Evolutionary conservation across 352 stramenopile species (phyloP), one percentile per base, ranked within the genome.

Genomic region (Pythium chondricola): DNA sequence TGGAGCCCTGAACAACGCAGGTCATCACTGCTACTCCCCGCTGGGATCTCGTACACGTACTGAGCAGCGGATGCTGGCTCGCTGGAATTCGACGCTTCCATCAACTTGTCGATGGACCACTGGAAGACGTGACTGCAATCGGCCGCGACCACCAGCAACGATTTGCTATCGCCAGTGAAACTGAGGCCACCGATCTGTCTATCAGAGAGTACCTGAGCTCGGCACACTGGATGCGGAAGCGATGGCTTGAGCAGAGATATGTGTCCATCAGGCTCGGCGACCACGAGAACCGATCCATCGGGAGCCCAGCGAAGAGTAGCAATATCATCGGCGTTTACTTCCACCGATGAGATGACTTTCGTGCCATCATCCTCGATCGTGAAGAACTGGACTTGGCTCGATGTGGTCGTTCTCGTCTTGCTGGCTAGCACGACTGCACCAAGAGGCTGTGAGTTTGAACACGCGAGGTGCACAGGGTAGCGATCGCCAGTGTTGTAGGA

Each of bases 311-410:
- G 22, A 1, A 61, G 40, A 9, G 29, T 21, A 3, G 18, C 8
- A 10, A 51, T 10, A 16, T 42, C 22, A 1, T 25, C 24, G 4
- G 26, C 10, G 0, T 43, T 17, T 10, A 17, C 13, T 2, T 30
- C 14, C 16, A 62, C 31, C 1, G 47, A 54, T 11, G 47, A 54
- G 26, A 49, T 27, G 17, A 63, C 35, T n/a, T 22, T 42, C 5
- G 58, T 44, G 1, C 20, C 47, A 10, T 63, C 18, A 20, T 58
- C 40, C 31, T 63, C 43, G 25, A 58, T 48, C 1, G 55, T 17
- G 14, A 63, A 52, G 22, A 63, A 54, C 38, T 63, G 55, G 29
- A 63, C 18, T 8, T 48, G 43, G 27, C 9, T 44, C 6, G 32
- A 20, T 20, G 16, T 20, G 10, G 14, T 10, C 38, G 6, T 20